Evolutionary conservation across 73 alveolate species (phyloP), one percentile per base, ranked within the genome.

Genomic region (Uronychia setigera): DNA sequence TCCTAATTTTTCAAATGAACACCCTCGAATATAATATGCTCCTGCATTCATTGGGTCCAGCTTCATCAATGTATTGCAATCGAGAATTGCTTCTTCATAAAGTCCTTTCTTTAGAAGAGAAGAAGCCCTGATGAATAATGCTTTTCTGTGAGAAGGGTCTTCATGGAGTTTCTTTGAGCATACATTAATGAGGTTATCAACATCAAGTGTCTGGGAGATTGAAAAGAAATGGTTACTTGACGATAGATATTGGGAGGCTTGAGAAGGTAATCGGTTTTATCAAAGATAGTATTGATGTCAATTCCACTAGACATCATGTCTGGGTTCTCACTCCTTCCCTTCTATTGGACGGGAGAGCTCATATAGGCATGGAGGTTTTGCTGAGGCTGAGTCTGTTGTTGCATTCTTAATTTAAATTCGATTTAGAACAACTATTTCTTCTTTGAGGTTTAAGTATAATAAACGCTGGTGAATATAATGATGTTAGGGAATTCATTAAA

Each of bases 11-110:
- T 96, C 97, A 74, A 94, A 92, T 59, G 97, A 95, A 67, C 97
- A 92, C 31, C 97, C 98, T 87, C 97, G 81, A 77, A 95, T 81
- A 85, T 95, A 95, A 81, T 87, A 95, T 26, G 96, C 97, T 26
- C 98, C 98, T 0, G 94, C 97, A 87, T 93, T 93, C 76, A 78
- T 85, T 25, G 78, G 77, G 58, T 95, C 98, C 14, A 89, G 77
- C 59, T 93, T 82, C 81, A 95, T 86, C 35, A 94, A 88, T 29
- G 80, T 67, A 58, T 95, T 88, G 58, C 99, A 93, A 76, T 95
- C 99, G 34, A 89, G 30, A 9, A 95, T 91, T 9, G 99, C 97
- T 80, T 91, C 93, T 77, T 83, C 84, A 32, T 80, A 80, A 31
- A 87, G 78, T 26, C 92, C 95, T 74, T 92, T 94, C 85, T 94